Conservation (phyloP, 495 filamentous ascomycete species). For the Trichodelitschia bisporula region DNA sequence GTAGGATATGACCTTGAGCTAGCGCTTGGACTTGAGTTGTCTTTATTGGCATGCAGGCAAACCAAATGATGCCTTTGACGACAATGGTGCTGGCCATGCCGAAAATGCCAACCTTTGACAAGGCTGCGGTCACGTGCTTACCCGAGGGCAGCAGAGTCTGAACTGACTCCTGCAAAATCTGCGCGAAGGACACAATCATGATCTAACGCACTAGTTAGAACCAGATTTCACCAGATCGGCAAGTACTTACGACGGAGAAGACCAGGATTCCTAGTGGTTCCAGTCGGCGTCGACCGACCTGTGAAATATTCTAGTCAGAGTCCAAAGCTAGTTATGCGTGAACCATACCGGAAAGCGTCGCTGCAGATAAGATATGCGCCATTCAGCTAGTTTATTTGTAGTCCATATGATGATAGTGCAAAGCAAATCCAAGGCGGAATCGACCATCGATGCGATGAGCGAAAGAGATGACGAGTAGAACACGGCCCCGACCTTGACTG, state of each 20-base stretch:
- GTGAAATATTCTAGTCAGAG: no score
- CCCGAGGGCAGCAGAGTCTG: slow-evolving; percentile 18
- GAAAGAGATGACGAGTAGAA: slow-evolving; percentile 21
- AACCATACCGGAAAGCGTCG: slow-evolving; percentile 22
- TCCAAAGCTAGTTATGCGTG: no score
- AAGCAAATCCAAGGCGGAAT: slow-evolving; percentile 23
- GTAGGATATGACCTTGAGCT: slow-evolving; percentile 14
- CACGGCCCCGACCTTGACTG: slow-evolving; percentile 18
- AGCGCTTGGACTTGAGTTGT: slow-evolving; percentile 26
- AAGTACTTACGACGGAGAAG: slow-evolving; percentile 17
- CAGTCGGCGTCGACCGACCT: slow-evolving; percentile 20
- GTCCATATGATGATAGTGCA: slow-evolving; percentile 24
- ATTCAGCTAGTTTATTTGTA: slow-evolving; percentile 21
- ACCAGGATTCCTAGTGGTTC: slow-evolving; percentile 19
- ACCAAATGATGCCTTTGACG: slow-evolving; percentile 22
- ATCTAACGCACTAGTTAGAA: slow-evolving; percentile 2
- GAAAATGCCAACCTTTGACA: slow-evolving; percentile 19
- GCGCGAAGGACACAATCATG: slow-evolving; percentile 22
- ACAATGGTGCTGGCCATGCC: slow-evolving; percentile 19
- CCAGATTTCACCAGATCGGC: not conserved
- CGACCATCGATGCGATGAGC: slow-evolving; percentile 21
- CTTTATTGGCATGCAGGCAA: slow-evolving; percentile 21
- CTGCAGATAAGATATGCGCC: slow-evolving; percentile 17
- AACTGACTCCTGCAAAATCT: slow-evolving; percentile 23
- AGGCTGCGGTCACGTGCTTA: slow-evolving; percentile 10